Conservation (phyloP, 2,329 filamentous ascomycete species). For the Alternaria viburni region DNA sequence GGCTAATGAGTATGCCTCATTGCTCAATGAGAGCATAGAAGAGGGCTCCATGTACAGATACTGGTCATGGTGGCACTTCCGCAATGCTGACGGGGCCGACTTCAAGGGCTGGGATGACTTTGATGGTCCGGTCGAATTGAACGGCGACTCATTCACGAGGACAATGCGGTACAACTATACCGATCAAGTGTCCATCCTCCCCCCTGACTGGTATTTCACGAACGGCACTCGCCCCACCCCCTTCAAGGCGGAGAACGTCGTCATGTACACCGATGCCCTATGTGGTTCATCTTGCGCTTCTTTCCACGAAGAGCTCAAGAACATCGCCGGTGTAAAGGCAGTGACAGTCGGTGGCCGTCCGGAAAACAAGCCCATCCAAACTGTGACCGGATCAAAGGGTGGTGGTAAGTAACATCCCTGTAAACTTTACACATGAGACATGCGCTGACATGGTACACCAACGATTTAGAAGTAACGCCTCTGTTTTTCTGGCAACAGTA, state of each 20-base stretch:
- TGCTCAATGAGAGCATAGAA: conserved; percentile 10
- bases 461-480: conserved; percentile 25
- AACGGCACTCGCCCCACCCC: conserved; percentile 28
- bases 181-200: conserved; percentile 22
- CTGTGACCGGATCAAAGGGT: conserved; percentile 67
- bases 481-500: conserved; percentile 21
- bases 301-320: conserved; percentile 60
- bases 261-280: conserved; percentile 60
- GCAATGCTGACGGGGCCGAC: conserved; percentile 31
- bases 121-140: conserved; percentile 47
- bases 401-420: conserved; percentile 18
- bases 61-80: conserved; percentile 34
- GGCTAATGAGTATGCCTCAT: conserved; percentile 5
- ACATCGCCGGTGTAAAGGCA: conserved; percentile 59
- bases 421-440: background rate
- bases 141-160: conserved; percentile 48
- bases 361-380: conserved; percentile 61
- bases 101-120: conserved; percentile 54
- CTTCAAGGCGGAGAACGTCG: conserved; percentile 49
- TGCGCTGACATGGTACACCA: background rate
- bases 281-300: conserved; percentile 66
- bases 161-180: conserved; percentile 40
- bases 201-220: conserved; percentile 22
- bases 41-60: conserved; percentile 19
- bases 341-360: conserved; percentile 66